Conservation (phyloP, 257 asterid species). For the Primulina huaijiensis region DNA sequence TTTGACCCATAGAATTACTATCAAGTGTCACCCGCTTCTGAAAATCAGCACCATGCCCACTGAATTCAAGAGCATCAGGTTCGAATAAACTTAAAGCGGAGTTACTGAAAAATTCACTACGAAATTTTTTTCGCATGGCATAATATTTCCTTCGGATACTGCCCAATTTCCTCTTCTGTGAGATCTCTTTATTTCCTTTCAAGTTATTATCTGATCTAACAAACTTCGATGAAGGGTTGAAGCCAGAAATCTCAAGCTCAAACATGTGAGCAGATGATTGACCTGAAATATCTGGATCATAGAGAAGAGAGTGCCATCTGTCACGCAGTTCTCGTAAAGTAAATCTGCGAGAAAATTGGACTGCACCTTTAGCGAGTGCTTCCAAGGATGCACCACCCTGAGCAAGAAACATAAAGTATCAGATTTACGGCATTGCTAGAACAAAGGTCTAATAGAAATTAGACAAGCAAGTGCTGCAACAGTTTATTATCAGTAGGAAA, state of each 20-base stretch:
- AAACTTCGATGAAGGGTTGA: constrained; percentile 47
- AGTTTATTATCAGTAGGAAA: background rate
- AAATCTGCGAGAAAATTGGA: constrained; percentile 75
- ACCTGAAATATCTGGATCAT: constrained; percentile 70
- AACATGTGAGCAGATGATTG: constrained; percentile 64
- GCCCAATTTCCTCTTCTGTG: constrained; percentile 61
- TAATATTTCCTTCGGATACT: constrained; percentile 70
- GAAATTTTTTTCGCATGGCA: constrained; percentile 70
- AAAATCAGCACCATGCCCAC: constrained; percentile 48
- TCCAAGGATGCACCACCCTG: constrained; percentile 90
- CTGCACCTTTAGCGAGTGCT: constrained; percentile 94
- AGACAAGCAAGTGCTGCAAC: constrained; percentile 1
- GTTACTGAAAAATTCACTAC: constrained; percentile 54
- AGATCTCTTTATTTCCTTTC: constrained; percentile 44
- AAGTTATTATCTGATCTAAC: constrained; percentile 45
- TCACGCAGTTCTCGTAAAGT: constrained; percentile 64
- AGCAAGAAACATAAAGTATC: constrained; percentile 20
- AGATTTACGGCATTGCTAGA: constrained; percentile 9
- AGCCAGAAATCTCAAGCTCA: constrained; percentile 80
- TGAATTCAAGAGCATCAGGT: constrained; percentile 42
- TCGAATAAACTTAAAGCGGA: constrained; percentile 56
- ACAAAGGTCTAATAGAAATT: constrained; percentile 8
- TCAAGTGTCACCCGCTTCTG: constrained; percentile 39
- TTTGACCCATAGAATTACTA: constrained; percentile 42
- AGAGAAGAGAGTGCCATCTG: constrained; percentile 85